Evolutionary conservation across 2,329 filamentous ascomycete species (phyloP).

Genomic region (Nannizziopsis arthrosporioides): DNA sequence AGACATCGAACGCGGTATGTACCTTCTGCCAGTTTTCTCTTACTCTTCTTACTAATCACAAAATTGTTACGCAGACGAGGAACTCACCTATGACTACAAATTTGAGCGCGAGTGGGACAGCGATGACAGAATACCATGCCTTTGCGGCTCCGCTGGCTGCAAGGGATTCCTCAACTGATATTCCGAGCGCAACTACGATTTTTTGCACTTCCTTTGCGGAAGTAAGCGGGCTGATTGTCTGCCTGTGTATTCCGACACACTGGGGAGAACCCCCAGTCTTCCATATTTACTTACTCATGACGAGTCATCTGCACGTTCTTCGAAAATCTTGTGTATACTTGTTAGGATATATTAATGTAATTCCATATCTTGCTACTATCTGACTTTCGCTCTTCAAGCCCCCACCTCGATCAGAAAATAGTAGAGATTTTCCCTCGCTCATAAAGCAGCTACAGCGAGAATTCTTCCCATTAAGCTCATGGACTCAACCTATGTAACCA

Average conservation of each 20-base stretch:
- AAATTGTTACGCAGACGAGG: conserved; percentile 59
- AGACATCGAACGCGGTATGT: conserved; percentile 88
- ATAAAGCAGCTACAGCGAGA: too few species aligned
- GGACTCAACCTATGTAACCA: too few species aligned
- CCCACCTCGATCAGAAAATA: neutral
- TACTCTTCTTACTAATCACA: conserved; percentile 13
- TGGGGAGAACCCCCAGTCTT: too few species aligned
- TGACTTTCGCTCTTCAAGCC: neutral
- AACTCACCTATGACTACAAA: conserved; percentile 99
- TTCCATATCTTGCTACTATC: neutral
- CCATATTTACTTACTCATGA: too few species aligned
- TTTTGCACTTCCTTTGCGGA: too few species aligned
- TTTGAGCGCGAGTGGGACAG: conserved; percentile 96
- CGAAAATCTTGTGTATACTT: conserved; percentile 1
- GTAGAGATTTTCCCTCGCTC: neutral
- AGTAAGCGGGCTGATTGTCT: too few species aligned
- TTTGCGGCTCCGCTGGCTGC: conserved; percentile 89
- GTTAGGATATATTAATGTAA: conserved; percentile 11
- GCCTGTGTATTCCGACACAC: too few species aligned
- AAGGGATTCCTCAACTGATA: conserved; percentile 92
- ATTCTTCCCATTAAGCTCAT: too few species aligned
- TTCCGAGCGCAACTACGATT: too few species aligned
- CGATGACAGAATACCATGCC: conserved; percentile 88
- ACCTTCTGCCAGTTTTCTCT: neutral
- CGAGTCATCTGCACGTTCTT: neutral